Evolutionary conservation across 441 rosid species (phyloP).

Genomic region (Gossypium lobatum): DNA sequence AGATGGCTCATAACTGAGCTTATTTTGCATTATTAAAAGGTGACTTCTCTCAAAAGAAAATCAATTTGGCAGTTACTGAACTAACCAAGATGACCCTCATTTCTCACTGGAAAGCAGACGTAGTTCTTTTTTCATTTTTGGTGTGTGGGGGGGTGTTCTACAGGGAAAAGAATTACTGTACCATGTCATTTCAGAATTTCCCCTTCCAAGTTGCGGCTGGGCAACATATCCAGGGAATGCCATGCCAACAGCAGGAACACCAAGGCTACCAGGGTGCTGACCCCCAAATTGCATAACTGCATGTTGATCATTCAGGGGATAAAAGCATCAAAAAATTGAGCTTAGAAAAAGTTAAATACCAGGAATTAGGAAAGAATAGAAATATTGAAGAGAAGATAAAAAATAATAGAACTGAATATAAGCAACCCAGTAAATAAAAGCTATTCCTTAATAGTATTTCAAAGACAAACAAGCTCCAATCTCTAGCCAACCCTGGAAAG

Average conservation of each 20-base stretch:
- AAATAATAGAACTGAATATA: neutral
- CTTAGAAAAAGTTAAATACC: neutral
- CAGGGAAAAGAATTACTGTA: conserved; percentile 21
- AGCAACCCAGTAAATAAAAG: neutral
- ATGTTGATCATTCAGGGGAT: conserved; percentile 16
- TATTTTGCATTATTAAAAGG: neutral
- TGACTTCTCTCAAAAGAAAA: neutral
- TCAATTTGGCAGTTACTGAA: neutral
- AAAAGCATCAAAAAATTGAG: conserved; percentile 2
- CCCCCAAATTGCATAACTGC: conserved; percentile 86
- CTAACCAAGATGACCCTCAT: neutral
- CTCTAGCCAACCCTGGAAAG: neutral
- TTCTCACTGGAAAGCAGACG: neutral
- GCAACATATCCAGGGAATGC: conserved; percentile 97
- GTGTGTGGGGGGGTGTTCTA: no score
- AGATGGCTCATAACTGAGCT: neutral
- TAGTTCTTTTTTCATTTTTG: neutral
- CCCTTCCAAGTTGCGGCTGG: conserved; percentile 79
- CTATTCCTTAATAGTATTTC: neutral
- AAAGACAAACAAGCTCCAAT: neutral
- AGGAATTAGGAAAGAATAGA: neutral
- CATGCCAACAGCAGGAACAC: conserved; percentile 94
- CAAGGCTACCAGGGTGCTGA: conserved; percentile 84
- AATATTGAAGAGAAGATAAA: neutral
- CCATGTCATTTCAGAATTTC: conserved; percentile 98